Evolutionary conservation across 441 rosid species (phyloP).

Genomic region (Eruca vesicaria): DNA sequence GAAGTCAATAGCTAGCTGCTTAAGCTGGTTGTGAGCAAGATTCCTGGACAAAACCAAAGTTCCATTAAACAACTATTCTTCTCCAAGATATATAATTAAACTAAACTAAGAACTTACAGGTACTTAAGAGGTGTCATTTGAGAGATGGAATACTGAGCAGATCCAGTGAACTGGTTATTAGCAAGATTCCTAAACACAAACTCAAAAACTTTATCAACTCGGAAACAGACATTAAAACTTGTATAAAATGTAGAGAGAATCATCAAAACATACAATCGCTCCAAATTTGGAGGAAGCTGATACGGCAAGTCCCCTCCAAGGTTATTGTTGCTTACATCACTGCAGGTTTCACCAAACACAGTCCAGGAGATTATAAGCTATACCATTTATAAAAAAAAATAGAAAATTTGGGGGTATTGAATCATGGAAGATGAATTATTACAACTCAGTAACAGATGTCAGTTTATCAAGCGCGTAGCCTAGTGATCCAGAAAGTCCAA

Average conservation of each 20-base stretch:
- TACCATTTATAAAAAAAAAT: not conserved
- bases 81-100: constrained; percentile 6
- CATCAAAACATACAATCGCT: constrained; percentile 58
- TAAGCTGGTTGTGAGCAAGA: constrained; percentile 79
- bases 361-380: constrained; percentile 6
- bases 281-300: constrained; percentile 61
- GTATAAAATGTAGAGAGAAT: not conserved
- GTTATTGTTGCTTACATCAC: constrained; percentile 83
- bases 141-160: constrained; percentile 53
- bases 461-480: constrained; percentile 55
- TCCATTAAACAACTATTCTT: not conserved
- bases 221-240: not conserved
- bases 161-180: constrained; percentile 67
- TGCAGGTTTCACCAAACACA: constrained; percentile 41
- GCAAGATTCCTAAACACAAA: constrained; percentile 70
- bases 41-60: constrained; percentile 48
- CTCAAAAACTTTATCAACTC: constrained; percentile 9
- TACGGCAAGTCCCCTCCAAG: constrained; percentile 58
- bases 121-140: constrained; percentile 57
- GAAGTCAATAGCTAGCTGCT: constrained; percentile 59
- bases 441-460: constrained; percentile 68
- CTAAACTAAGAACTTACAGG: constrained; percentile 59
- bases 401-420: not conserved
- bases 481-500: constrained; percentile 68
- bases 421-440: constrained; percentile 36